Percentiles rank a stretch among this genome's conserved stretches.
Evolutionary conservation across 2,329 filamentous ascomycete genomes (phyloP).

Genomic region (Neonectria faginata): DNA sequence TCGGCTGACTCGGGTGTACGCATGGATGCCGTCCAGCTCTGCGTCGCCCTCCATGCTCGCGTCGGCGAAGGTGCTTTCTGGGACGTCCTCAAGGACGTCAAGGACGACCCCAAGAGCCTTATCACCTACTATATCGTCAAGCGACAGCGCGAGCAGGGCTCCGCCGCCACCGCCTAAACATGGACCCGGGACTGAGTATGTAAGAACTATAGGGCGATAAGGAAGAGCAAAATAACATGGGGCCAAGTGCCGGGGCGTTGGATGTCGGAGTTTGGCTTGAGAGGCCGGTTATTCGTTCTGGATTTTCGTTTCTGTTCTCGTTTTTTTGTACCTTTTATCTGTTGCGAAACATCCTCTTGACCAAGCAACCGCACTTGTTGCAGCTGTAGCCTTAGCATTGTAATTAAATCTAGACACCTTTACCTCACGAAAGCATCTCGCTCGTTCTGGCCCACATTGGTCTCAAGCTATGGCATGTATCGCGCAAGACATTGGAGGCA

Average conservation of each 20-base stretch:
- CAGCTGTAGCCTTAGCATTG: constrained; percentile 37
- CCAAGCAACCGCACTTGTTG: constrained; percentile 21
- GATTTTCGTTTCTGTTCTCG: constrained; percentile 21
- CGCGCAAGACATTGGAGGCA: too few species aligned
- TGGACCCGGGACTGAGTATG: not conserved
- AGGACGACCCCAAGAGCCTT: constrained; percentile 79
- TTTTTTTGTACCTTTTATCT: constrained; percentile 22
- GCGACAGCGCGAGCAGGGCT: constrained; percentile 67
- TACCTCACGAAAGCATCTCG: not conserved
- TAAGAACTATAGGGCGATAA: constrained; percentile 5
- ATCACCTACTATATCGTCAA: constrained; percentile 86
- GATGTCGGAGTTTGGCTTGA: constrained; percentile 39
- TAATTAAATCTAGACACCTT: constrained; percentile 27
- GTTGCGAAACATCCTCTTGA: constrained; percentile 35
- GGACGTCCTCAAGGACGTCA: constrained; percentile 71
- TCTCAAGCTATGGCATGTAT: not conserved
- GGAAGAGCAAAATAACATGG: constrained; percentile 10
- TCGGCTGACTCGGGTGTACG: constrained; percentile 71
- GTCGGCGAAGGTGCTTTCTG: constrained; percentile 74
- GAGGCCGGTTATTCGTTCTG: constrained; percentile 17
- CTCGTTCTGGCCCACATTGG: not conserved
- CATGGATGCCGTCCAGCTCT: constrained; percentile 84
- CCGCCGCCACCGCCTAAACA: constrained; percentile 25
- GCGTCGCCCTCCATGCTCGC: constrained; percentile 74
- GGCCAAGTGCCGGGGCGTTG: constrained; percentile 31